phyloP scores from a whole-genome alignment of 1,284 basidiomycete species.

The Ceratobasidium sp. region DNA sequence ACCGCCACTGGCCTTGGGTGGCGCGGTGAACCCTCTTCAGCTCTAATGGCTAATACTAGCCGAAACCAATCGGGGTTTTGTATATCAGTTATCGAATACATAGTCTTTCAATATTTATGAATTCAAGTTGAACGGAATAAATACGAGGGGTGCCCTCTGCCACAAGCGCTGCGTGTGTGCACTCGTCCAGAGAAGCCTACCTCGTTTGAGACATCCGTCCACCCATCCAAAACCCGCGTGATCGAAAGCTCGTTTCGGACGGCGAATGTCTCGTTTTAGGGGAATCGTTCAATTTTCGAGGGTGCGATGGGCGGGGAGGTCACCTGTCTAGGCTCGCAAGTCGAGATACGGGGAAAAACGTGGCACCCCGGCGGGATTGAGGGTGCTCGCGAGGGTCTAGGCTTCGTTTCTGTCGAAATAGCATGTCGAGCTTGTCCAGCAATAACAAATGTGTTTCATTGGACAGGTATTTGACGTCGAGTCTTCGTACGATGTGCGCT shows the following conservation, averaged over 20 bases:
- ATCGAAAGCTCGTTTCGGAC: background rate
- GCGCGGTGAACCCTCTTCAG: background rate
- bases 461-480: no score
- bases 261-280: background rate
- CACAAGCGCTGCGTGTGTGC: background rate
- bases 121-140: background rate
- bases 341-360: background rate
- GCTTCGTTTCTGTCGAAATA: background rate
- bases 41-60: background rate
- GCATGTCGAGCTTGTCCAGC: background rate
- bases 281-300: constrained; percentile 2
- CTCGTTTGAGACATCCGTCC: background rate
- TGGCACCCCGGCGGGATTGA: background rate
- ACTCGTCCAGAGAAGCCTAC: background rate
- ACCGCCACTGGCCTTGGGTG: background rate
- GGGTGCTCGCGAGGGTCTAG: background rate
- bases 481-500: background rate
- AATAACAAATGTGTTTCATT: background rate
- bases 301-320: background rate
- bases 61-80: background rate
- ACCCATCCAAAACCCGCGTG: background rate
- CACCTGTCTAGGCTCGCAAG: no score
- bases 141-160: background rate
- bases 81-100: background rate
- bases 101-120: background rate